Evolutionary conservation across 768 basidiomycete genomes (phyloP), one percentile per base, ranked within the genome.

Genomic region (Xerocomus brunneocitrinus): DNA sequence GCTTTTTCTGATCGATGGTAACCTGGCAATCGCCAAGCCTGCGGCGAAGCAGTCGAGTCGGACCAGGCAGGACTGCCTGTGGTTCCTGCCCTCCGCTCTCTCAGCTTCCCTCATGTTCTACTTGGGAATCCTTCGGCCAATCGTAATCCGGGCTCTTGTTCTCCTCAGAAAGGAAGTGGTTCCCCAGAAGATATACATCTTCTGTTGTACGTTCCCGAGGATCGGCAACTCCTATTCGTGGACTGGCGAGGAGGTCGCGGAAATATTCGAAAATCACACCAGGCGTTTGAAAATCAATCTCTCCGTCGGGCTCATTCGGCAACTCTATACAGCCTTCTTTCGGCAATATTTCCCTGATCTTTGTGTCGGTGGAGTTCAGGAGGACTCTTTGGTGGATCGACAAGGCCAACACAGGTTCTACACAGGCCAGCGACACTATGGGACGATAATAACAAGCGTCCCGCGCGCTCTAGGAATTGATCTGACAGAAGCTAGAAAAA

Each of bases 321-420:
- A 45, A 9, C n/a, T 45, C 2, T 45, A 45, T 16, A 45, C 44
- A 6, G 44, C 30, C 8, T 45, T 32, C 9, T 45, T 45, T 45
- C 44, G 30, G 4, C 35, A 25, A 8, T 52, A 39, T 24, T 52
- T 39, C 13, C 44, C 35, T 3, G 28, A 8, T 3, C 28, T 39
- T 10, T 45, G 22, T 14, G 28, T 27, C 6, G 2, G 36, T 24
- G 28, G 27, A 38, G 8, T 24, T 2, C 34, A 38, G 27, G 28
- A 45, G 14, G 44, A 45, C 8, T 45, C 35, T 22, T 19, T 45
- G 35, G 35, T 52, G 16, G 43, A 52, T 22, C 14, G 35, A 3
- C 43, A 52, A 16, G 27, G 27, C 4, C 43, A 53, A 12, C 52
- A 47, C n/a, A 40, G 31, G 14, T 53, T 53, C 8, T 52, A 52